Evolutionary conservation across 2,329 filamentous ascomycete species (phyloP), one percentile per base, ranked within the genome.

Genomic region (Talaromyces sp.): DNA sequence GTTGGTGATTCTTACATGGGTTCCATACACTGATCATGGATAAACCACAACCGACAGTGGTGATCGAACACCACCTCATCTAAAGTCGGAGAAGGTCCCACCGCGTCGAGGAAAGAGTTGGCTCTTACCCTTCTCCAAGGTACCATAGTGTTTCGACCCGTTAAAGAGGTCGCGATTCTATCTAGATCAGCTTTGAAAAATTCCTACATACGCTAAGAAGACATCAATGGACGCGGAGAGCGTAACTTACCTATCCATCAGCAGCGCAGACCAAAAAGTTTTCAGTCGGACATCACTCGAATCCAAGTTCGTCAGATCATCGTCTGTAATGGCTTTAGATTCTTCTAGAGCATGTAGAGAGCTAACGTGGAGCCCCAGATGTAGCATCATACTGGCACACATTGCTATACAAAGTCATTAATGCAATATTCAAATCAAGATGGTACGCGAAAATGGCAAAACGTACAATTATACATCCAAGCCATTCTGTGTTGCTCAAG

Each of bases 381-480:
- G 43, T 45, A 45, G n/a, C 43, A 45, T 45, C 43, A 45, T 45
- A 45, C 43, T 45, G 3, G 43, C 43, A 45, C 43, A 45, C 43
- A 45, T 45, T 45, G 43, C 43, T 45, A 22, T 22, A 45, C 3
- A 45, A 22, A 45, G 43, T 45, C n/a, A 45, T n/a, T 13, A 22
- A 22, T 22, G n/a, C n/a, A 45, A 22, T 13, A 9, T 43, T 10
- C 19, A 43, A n/a, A 22, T 11, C 9, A 19, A 22, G 43, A 19
- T 10, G 19, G 9, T 13, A 45, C n/a, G n/a, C 5, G 47, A 6
- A 27, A 50, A 50, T 27, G 47, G 27, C 22, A 31, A 52, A 58
- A 41, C 56, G 37, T 39, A 58, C 56, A 58, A 6, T 58, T 58
- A 41, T 58, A 58, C 56, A 58, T 58, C 56, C 56, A 58, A 41